Percentiles rank a stretch among this genome's conserved stretches.
Evolutionary conservation across 148 eudicot genomes (phyloP).

Genomic region (Heliamphora exappendiculata): DNA sequence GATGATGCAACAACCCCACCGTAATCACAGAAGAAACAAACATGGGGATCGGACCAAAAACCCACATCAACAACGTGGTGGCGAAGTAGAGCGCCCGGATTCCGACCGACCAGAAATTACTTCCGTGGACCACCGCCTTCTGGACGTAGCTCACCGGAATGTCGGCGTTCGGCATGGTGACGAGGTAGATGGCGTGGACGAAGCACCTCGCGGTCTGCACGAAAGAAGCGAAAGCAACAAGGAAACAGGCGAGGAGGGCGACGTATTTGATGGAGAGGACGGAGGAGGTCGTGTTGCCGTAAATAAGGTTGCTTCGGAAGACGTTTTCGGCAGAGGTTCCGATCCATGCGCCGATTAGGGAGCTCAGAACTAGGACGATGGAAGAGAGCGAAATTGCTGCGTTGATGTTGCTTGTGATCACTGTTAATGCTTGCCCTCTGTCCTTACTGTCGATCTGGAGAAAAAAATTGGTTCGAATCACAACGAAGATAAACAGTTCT

Average conservation of each 20-base stretch:
- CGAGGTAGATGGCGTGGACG: conserved; percentile 48
- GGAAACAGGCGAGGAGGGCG: conserved; percentile 37
- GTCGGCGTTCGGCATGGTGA: conserved; percentile 55
- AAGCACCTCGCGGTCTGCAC: conserved; percentile 42
- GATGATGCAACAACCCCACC: conserved; percentile 37
- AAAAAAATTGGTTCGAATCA: background rate
- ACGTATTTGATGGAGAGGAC: conserved; percentile 53
- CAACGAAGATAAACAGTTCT: background rate
- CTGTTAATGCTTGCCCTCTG: conserved; percentile 39
- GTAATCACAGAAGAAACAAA: conserved; percentile 35
- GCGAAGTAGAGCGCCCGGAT: conserved; percentile 50
- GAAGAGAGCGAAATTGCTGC: conserved; percentile 53
- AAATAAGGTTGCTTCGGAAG: conserved; percentile 32
- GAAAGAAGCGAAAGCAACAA: conserved; percentile 53
- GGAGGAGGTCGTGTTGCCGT: conserved; percentile 46
- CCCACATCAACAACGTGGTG: conserved; percentile 54
- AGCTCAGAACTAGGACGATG: conserved; percentile 41
- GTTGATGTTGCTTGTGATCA: conserved; percentile 36
- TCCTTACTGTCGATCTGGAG: conserved; percentile 41
- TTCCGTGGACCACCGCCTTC: conserved; percentile 26
- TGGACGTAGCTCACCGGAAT: conserved; percentile 31
- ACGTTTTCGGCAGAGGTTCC: conserved; percentile 31
- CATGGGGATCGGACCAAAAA: conserved; percentile 84
- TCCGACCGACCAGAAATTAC: conserved; percentile 44
- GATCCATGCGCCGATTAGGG: conserved; percentile 66